A percentile compares a stretch with the other conserved stretches of the same genome.
Conservation (phyloP, 1,284 basidiomycete species). For the Ceratobasidium sp. region DNA sequence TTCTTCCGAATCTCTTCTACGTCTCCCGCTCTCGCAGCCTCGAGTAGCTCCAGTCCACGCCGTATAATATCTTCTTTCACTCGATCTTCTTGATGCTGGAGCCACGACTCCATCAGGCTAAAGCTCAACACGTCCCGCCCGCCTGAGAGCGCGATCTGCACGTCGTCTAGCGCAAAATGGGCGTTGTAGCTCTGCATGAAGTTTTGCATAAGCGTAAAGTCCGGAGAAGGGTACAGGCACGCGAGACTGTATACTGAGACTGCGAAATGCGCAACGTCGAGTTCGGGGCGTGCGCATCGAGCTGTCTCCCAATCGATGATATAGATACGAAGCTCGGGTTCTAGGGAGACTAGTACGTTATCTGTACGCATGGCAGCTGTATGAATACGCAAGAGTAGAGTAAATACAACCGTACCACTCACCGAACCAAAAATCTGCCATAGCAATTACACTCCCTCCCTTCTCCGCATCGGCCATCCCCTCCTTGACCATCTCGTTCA, state of each 20-base stretch:
- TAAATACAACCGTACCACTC: not conserved
- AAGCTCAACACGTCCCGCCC: slow-evolving; percentile 40
- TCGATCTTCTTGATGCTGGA: not conserved
- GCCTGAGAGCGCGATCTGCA: slow-evolving; percentile 7
- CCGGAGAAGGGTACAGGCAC: not conserved
- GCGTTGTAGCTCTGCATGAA: slow-evolving; percentile 16
- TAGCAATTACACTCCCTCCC: slow-evolving; percentile 45
- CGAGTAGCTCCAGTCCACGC: slow-evolving; percentile 19
- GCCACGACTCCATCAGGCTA: slow-evolving; percentile 23
- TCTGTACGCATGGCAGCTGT: not conserved
- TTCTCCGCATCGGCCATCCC: slow-evolving; percentile 60
- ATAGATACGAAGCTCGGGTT: slow-evolving; percentile 16
- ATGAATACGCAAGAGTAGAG: not conserved
- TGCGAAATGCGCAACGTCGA: slow-evolving; percentile 27
- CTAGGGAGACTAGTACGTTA: slow-evolving; percentile 10
- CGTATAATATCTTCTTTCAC: slow-evolving; percentile 12
- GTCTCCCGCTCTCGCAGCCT: not conserved
- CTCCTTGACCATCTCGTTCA: slow-evolving; percentile 59
- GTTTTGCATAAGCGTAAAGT: slow-evolving; percentile 1
- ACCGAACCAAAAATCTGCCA: slow-evolving; percentile 40
- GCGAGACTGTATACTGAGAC: not conserved
- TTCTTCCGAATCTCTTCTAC: not conserved
- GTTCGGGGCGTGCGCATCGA: slow-evolving; percentile 29
- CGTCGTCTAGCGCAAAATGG: slow-evolving; percentile 10
- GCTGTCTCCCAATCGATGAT: slow-evolving; percentile 43